Evolutionary conservation across 1,139 yeast species (phyloP), one percentile per base, ranked within the genome.

Genomic region (Pichia sp.): DNA sequence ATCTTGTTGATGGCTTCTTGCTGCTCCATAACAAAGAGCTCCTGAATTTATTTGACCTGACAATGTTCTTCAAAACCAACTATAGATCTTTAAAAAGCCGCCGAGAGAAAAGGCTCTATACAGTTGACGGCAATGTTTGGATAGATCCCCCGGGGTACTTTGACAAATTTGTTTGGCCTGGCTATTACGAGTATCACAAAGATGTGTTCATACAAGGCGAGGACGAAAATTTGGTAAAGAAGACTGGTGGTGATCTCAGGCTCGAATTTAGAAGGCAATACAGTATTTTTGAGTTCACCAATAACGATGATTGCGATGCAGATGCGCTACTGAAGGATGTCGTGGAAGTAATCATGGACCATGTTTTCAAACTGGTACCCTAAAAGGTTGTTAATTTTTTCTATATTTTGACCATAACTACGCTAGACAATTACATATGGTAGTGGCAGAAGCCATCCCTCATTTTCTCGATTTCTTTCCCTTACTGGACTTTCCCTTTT

Each of bases 141-240:
- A 74, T 71, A 1, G 97, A 91, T 53, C 98, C 98, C 1, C 96
- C 96, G 0, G 73, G 74, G 27, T 91, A 87, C 55, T 91, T 88
- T 56, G 94, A 79, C 42, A 66, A 75, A 21, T 71, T 83, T 42
- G 98, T 91, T 0, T 91, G 96, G 87, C 94, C 94, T 1, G 81
- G 80, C 14, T 91, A 84, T 54, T 68, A 60, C 19, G 56, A 63
- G 4, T 64, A 75, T 23, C 95, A 87, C 54, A 54, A 60, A n/a
- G 65, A 70, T 33, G 59, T 91, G 22, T 87, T 88, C 53, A 24
- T 26, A n/a, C 12, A 68, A 31, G 66, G 63, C 1, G 69, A 79
- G 33, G 71, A 70, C 4, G 75, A 72, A 32, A 60, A 62, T 0
- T 32, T 29, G 0, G 38, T 68, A 8, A 56, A 62, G 23, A 16